Percentiles rank a stretch among this genome's conserved stretches.
Evolutionary conservation across 495 filamentous ascomycete genomes (phyloP).

Genomic region (Recurvomyces mirabilis): DNA sequence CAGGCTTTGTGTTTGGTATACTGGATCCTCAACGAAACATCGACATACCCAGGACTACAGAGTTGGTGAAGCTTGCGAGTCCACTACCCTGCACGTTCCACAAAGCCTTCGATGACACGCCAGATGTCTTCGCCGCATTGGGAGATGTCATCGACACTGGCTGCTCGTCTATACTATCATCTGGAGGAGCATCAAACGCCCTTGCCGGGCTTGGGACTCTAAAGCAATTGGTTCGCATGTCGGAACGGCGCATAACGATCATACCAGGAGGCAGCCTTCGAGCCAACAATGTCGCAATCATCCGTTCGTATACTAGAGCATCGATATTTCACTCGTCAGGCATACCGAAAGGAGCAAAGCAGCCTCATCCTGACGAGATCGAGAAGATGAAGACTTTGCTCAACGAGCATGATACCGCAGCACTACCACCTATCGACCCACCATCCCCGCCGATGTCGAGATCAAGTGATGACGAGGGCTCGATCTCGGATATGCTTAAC

Average conservation of each 20-base stretch:
- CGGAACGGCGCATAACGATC: slow-evolving; percentile 7
- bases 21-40: slow-evolving; percentile 25
- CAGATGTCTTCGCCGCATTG: slow-evolving; percentile 26
- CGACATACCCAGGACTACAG: slow-evolving; percentile 30
- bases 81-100: slow-evolving; percentile 43
- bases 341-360: background rate
- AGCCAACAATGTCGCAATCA: background rate
- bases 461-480: background rate
- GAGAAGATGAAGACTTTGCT: slow-evolving; percentile 1
- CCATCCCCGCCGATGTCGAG: background rate
- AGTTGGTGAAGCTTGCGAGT: slow-evolving; percentile 33
- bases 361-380: slow-evolving; percentile 4
- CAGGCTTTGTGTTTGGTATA: slow-evolving; percentile 44
- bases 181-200: slow-evolving; percentile 31
- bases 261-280: slow-evolving; percentile 18
- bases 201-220: slow-evolving; percentile 16
- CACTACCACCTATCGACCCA: background rate
- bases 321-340: slow-evolving; percentile 7
- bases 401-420: background rate
- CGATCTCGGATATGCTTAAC: background rate
- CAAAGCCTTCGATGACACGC: slow-evolving; percentile 40
- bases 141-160: slow-evolving; percentile 33
- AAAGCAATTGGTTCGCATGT: slow-evolving; percentile 15
- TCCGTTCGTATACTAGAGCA: slow-evolving; percentile 5
- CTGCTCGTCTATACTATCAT: slow-evolving; percentile 39